A percentile compares a stretch with the other conserved stretches of the same genome.
Evolutionary conservation across 768 basidiomycete species (phyloP).

Genomic region (Termitomyces titanicus): DNA sequence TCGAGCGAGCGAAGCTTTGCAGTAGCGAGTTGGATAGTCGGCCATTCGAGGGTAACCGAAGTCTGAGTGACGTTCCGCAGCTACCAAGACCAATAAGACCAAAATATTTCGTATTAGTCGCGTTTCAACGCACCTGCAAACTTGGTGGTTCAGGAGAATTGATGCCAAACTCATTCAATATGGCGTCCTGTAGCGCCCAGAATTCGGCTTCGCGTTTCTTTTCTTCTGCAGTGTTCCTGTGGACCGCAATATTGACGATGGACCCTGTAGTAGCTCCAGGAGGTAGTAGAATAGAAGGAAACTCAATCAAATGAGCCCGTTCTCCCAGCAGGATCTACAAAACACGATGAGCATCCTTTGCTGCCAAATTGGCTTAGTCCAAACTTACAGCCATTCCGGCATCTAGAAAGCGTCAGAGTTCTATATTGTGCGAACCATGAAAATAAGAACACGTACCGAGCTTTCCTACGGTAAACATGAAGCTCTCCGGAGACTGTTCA

Average conservation of each 20-base stretch:
- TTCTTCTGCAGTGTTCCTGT: constrained; percentile 84
- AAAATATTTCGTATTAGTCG: not conserved
- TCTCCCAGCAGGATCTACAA: constrained; percentile 86
- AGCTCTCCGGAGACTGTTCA: constrained; percentile 53
- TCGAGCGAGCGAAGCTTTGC: constrained; percentile 86
- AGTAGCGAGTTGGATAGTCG: constrained; percentile 75
- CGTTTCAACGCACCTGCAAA: constrained; percentile 51
- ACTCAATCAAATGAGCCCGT: constrained; percentile 95
- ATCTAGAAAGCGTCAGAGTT: constrained; percentile 43
- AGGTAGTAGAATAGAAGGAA: constrained; percentile 92
- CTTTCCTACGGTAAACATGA: constrained; percentile 93
- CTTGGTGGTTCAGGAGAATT: constrained; percentile 66
- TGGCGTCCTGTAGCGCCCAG: constrained; percentile 78
- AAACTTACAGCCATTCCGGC: constrained; percentile 86
- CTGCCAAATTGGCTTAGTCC: not conserved
- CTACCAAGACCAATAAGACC: constrained; percentile 28
- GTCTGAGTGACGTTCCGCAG: constrained; percentile 96
- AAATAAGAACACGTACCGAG: constrained; percentile 57
- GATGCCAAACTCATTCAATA: constrained; percentile 71
- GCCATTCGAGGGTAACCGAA: constrained; percentile 96
- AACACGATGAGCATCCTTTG: constrained; percentile 5
- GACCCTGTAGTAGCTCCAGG: constrained; percentile 91
- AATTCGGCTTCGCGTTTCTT: constrained; percentile 78
- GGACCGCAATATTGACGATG: constrained; percentile 95
- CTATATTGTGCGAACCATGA: not conserved